Conservation (phyloP, 1,139 yeast species). For the Yamadazyma mexicana region DNA sequence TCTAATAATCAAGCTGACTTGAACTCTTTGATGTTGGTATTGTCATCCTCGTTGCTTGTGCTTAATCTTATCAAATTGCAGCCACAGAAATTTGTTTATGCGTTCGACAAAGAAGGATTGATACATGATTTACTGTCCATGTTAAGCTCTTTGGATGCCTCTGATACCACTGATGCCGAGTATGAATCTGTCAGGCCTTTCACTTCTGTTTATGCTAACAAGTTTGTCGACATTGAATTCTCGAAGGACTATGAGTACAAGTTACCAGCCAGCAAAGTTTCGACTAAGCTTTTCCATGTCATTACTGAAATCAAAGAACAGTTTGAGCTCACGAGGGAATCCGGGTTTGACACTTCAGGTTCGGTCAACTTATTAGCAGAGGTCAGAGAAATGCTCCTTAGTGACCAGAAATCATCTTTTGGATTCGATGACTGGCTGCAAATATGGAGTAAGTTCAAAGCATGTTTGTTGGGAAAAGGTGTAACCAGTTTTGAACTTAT, state of each 20-base stretch:
- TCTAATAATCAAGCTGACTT: conserved; percentile 10
- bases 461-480: conserved; percentile 20
- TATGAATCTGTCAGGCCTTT: conserved; percentile 12
- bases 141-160: conserved; percentile 17
- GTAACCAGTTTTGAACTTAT: conserved; percentile 77
- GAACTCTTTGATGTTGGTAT: conserved; percentile 13
- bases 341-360: conserved; percentile 16
- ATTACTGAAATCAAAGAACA: conserved; percentile 22
- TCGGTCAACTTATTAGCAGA: conserved; percentile 20
- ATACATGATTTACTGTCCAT: conserved; percentile 48
- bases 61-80: conserved; percentile 13
- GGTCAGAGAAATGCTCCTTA: conserved; percentile 17
- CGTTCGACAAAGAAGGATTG: conserved; percentile 73
- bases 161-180: conserved; percentile 7
- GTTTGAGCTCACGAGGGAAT: conserved; percentile 18
- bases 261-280: conserved; percentile 21
- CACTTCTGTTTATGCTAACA: conserved; percentile 22
- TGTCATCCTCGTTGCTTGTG: conserved; percentile 14
- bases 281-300: conserved; percentile 19
- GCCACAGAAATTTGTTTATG: conserved; percentile 29
- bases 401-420: conserved; percentile 13
- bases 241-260: conserved; percentile 29
- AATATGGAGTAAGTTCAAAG: conserved; percentile 48
- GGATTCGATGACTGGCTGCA: conserved; percentile 41
- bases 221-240: conserved; percentile 34